Base-by-base conservation (phyloP, 495 filamentous ascomycete genomes). In the Amniculicola lignicola region DNA sequence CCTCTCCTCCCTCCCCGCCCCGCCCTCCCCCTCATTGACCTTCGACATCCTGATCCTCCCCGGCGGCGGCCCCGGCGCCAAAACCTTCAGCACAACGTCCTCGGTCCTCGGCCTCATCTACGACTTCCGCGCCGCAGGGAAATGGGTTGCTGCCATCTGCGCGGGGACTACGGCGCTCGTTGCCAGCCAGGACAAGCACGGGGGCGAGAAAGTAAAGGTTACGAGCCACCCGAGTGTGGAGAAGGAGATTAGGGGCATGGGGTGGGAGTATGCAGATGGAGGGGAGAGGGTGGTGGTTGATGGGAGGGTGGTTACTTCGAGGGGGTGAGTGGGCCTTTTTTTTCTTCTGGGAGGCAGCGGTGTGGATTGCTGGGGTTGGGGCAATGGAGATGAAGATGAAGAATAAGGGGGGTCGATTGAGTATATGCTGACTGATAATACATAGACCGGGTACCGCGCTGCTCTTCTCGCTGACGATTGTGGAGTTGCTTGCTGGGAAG, bases 161-260 rank as follows among this genome's bases (percentile, higher is more conserved):
- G 67, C 67, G 18, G 67, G 41, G 10, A 67, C 67, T 19, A 69
- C 57, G 38, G 65, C 62, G 51, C 28, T 69, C 18, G 67, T 69
- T 23, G 52, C 35, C 19, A 47, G 27, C 5, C 4, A 21, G 16
- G 47, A 56, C 28, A 42, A 19, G 23, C 19, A 29, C 28, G 49
- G 43, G 10, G 57, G 53, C 4, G 39, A 28, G 37, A 58, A 62
- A 39, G 37, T 16, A 0, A 46, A 25, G 29, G 65, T 67, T 15
- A 69, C 67, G 31, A 63, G 57, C 24, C 67, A 69, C 57, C 67
- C 67, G 22, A 65, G 61, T 43, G 67, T 69, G 19, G 59, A 63
- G 49, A 51, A 44, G 31, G 42, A 53, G 28, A 47, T 69, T 28
- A 41, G 41, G 40, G 47, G 19, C 9, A 42, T 35, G 10, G 67